Evolutionary conservation across 176 grass and related monocot genomes (phyloP).

Genomic region (Triticum dicoccoides): DNA sequence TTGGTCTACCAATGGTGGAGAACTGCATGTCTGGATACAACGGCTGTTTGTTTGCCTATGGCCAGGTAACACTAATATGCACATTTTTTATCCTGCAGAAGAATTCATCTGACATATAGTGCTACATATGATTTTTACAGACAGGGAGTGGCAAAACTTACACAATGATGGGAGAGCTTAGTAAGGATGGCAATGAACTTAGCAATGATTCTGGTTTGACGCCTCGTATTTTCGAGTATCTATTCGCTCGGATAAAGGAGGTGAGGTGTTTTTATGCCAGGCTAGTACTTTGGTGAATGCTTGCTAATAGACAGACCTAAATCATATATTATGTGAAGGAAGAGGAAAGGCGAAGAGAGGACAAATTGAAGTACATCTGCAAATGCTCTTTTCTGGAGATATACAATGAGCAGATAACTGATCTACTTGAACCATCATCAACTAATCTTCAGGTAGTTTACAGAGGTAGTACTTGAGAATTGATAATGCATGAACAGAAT

Average conservation of each 20-base stretch:
- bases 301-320: conserved; percentile 2
- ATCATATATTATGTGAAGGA: conserved; percentile 52
- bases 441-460: conserved; percentile 73
- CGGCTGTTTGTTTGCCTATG: conserved; percentile 93
- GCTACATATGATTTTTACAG: conserved; percentile 29
- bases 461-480: conserved; percentile 1
- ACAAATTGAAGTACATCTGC: conserved; percentile 77
- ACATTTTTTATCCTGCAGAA: background rate
- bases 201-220: conserved; percentile 69
- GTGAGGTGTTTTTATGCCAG: conserved; percentile 35
- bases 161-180: conserved; percentile 89
- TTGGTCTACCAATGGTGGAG: conserved; percentile 89
- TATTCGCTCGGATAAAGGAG: conserved; percentile 81
- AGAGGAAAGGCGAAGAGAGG: conserved; percentile 60
- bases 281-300: background rate
- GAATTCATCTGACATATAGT: conserved; percentile 9
- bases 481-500: background rate
- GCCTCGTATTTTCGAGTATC: conserved; percentile 84
- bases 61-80: conserved; percentile 57
- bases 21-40: conserved; percentile 99
- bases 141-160: conserved; percentile 95
- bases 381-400: conserved; percentile 94
- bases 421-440: conserved; percentile 87
- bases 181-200: conserved; percentile 45
- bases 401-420: conserved; percentile 95